Base-by-base conservation (phyloP, 2,329 filamentous ascomycete genomes). In the Cladophialophora immunda region DNA sequence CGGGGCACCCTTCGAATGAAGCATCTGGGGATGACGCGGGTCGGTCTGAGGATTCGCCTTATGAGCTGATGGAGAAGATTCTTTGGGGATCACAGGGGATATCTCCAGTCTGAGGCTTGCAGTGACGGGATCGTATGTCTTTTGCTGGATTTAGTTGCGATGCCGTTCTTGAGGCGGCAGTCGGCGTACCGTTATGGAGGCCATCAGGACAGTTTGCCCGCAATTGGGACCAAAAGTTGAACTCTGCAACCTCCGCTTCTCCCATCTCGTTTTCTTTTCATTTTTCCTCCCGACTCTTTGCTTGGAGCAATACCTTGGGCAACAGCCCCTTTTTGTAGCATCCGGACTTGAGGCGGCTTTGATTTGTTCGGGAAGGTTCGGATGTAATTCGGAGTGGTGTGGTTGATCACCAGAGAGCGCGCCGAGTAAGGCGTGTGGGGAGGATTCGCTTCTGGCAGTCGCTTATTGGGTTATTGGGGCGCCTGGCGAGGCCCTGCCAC, bases 311-410 rank as follows among this genome's bases (percentile, higher is more conserved):
- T n/a, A 13, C 45, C 45, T 25, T 50, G 45, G 45, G 19, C 13
- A 11, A 22, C 8, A 50, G 19, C 19, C 45, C 45, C 19, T 50
- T 50, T 13, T 25, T 13, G 19, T 25, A 25, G 9, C 45, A 50
- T 25, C 9, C 19, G 19, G 6, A 47, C 8, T 50, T 4, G 22
- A 50, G 2, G 6, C 45, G 45, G 45, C 25, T 7, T 19, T 50
- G 45, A 50, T n/a, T n/a, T 3, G 22, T 25, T 50, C 45, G 45
- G 45, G 22, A 5, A 50, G 19, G 19, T 19, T 50, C 45, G 45
- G 45, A 50, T 50, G 45, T 50, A 50, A 13, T 50, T 50, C 45
- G 45, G 45, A 50, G 45, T 50, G 45, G 45, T 50, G 45, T 50
- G 38, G 45, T 50, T 50, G 45, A 50, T 13, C 3, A 25, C 19